These are phyloP conservation scores for Monosporozyma unispora DNA, from an alignment of 805 yeast genomes.

Conservation along the genomic window DNA sequence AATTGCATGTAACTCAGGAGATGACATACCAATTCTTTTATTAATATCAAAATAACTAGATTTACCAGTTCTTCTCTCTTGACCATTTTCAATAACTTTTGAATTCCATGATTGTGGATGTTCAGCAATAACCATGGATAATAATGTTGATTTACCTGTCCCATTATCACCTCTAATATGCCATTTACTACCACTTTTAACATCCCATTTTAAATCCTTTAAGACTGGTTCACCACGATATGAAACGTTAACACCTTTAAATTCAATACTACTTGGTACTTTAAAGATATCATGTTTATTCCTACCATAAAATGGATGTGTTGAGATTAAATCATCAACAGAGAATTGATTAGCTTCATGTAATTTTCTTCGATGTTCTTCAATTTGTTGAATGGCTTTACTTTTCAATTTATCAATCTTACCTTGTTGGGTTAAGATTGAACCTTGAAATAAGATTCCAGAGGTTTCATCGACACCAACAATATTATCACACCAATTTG, in stretches of 20 bases:
- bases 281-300: conserved; percentile 9
- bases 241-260: conserved; percentile 53
- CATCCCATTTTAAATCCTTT: conserved; percentile 53
- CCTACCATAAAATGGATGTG: conserved; percentile 17
- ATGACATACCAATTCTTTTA: conserved; percentile 68
- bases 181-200: conserved; percentile 71
- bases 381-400: conserved; percentile 5
- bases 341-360: conserved; percentile 5
- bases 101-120: conserved; percentile 95
- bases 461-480: conserved; percentile 45
- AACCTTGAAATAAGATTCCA: conserved; percentile 48
- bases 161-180: conserved; percentile 87
- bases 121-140: conserved; percentile 81
- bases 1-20: conserved; percentile 90
- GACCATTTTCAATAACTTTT: conserved; percentile 53
- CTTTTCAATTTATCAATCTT: conserved; percentile 19
- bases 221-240: conserved; percentile 59
- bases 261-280: conserved; percentile 35
- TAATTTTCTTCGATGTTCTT: background rate
- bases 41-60: conserved; percentile 74
- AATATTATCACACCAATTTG: conserved; percentile 70
- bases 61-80: conserved; percentile 60
- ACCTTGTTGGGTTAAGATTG: conserved; percentile 18
- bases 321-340: conserved; percentile 16
- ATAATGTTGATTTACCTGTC: conserved; percentile 82